Conservation (phyloP, 352 stramenopile genomes). For the Phytophthora hybrid region DNA sequence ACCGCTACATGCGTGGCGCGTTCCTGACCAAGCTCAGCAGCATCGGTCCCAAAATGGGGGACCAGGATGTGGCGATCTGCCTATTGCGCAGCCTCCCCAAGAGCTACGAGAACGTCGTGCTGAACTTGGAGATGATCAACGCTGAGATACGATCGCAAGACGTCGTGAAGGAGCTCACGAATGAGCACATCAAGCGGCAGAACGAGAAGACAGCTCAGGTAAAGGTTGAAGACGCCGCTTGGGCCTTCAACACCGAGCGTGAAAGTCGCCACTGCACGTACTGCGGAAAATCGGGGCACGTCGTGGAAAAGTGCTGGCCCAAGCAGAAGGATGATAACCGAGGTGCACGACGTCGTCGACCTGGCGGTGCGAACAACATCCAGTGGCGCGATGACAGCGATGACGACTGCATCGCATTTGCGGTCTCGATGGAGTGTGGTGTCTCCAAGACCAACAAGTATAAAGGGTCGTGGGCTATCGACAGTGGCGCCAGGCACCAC, state of each 20-base stretch:
- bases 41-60: no score
- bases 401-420: slow-evolving; percentile 22
- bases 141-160: neutral
- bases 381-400: slow-evolving; percentile 4
- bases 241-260: slow-evolving; percentile 10
- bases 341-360: neutral
- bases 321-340: slow-evolving; percentile 31
- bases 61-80: no score
- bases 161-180: neutral
- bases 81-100: no score
- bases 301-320: slow-evolving; percentile 25
- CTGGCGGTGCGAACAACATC: slow-evolving; percentile 26
- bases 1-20: no score
- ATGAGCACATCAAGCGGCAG: no score
- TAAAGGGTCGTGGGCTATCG: neutral
- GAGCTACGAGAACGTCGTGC: no score
- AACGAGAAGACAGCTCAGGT: no score
- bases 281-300: slow-evolving; percentile 29
- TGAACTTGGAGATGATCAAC: no score
- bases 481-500: neutral
- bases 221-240: no score
- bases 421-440: slow-evolving; percentile 22
- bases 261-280: slow-evolving; percentile 14
- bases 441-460: neutral
- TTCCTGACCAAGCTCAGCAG: no score